Conservation (phyloP, 305 asterid species). For the Ajuga reptans region DNA sequence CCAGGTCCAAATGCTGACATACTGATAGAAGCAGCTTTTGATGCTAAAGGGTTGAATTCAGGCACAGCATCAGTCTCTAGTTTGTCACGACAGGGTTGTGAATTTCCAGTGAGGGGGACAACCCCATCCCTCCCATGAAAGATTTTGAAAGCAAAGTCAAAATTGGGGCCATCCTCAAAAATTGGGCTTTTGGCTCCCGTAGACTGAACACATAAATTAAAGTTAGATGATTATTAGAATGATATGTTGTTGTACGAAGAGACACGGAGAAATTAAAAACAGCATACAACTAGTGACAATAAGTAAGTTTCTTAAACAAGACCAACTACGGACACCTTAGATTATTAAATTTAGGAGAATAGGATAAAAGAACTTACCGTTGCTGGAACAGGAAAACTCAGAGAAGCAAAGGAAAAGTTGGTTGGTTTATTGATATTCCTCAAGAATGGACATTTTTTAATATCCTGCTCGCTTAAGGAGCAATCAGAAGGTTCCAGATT, state of each 20-base stretch:
- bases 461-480: slow-evolving; percentile 42
- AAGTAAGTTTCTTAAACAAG: neutral
- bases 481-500: slow-evolving; percentile 45
- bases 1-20: slow-evolving; percentile 71
- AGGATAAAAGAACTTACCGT: slow-evolving; percentile 41
- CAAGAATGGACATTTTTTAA: slow-evolving; percentile 69
- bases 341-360: neutral
- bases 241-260: neutral
- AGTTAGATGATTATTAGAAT: neutral
- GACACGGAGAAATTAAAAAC: neutral
- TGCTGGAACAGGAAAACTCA: slow-evolving; percentile 46
- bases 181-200: slow-evolving; percentile 64
- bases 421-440: slow-evolving; percentile 69
- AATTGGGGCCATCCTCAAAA: slow-evolving; percentile 80
- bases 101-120: slow-evolving; percentile 52
- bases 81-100: slow-evolving; percentile 25
- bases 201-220: slow-evolving; percentile 28
- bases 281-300: neutral
- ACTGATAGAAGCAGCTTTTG: slow-evolving; percentile 70
- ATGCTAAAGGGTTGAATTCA: slow-evolving; percentile 56
- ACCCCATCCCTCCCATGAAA: slow-evolving; percentile 81
- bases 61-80: slow-evolving; percentile 32
- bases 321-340: slow-evolving; percentile 9
- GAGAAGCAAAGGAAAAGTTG: slow-evolving; percentile 51
- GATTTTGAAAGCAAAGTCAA: slow-evolving; percentile 57